Conservation (phyloP, 139 green algal genomes). For the Yamagishiella unicocca region DNA sequence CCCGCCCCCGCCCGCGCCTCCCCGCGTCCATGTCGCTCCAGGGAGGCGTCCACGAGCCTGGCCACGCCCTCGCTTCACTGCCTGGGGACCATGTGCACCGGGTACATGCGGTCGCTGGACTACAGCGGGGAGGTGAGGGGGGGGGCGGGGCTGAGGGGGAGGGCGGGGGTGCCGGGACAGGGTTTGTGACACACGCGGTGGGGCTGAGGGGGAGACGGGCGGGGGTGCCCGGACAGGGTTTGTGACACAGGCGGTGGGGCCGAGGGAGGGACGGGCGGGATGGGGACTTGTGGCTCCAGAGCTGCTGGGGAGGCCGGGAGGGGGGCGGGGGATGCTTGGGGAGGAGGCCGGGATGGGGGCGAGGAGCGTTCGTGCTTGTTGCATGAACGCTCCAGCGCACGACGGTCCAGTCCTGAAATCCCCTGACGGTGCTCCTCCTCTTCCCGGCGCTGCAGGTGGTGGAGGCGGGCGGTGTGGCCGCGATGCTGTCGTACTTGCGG, state of each 20-base stretch:
- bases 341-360: not conserved
- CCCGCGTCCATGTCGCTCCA: too few species aligned
- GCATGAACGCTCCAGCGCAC: too few species aligned
- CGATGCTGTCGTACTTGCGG: conserved; percentile 31
- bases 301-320: not conserved
- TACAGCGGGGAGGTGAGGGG: conserved; percentile 10
- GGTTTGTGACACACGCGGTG: not conserved
- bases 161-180: not conserved
- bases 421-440: not conserved
- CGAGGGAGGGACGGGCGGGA: too few species aligned
- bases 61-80: conserved; percentile 17
- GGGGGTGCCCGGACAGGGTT: not conserved
- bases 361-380: too few species aligned
- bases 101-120: conserved; percentile 38
- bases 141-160: too few species aligned
- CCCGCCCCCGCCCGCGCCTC: too few species aligned
- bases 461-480: conserved; percentile 40
- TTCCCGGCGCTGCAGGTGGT: not conserved
- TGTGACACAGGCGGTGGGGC: not conserved
- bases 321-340: not conserved
- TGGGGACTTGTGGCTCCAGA: too few species aligned
- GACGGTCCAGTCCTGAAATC: too few species aligned
- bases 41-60: not conserved
- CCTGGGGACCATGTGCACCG: conserved; percentile 45
- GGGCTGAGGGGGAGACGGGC: too few species aligned